These are phyloP conservation scores for Protostelium mycophagum DNA, from an alignment of 78 protist species.

Conservation along the genomic window DNA sequence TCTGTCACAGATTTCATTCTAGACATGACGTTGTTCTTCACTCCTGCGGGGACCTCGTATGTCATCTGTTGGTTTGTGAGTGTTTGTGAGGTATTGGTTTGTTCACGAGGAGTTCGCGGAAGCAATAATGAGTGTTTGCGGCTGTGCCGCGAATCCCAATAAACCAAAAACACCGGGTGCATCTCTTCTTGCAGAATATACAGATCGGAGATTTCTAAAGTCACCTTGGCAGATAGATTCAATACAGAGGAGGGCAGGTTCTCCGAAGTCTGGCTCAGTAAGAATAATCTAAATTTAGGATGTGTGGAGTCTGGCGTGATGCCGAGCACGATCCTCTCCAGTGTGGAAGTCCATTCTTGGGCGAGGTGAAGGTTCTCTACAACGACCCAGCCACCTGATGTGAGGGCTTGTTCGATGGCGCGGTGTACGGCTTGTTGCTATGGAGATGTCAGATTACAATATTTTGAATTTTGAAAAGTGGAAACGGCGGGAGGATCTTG, in stretches of 20 bases:
- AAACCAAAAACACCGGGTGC: too few species aligned
- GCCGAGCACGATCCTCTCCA: not conserved
- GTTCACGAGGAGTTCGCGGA: too few species aligned
- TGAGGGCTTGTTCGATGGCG: not conserved
- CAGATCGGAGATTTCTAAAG: not conserved
- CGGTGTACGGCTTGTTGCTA: not conserved
- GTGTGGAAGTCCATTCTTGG: not conserved
- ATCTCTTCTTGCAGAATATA: too few species aligned
- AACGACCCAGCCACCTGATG: not conserved
- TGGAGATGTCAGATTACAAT: too few species aligned
- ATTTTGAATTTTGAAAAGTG: too few species aligned
- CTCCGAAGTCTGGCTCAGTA: not conserved
- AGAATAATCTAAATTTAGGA: not conserved
- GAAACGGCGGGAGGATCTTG: too few species aligned
- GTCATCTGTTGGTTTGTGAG: not conserved
- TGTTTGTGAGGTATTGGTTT: too few species aligned
- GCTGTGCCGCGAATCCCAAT: too few species aligned
- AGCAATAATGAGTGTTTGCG: too few species aligned
- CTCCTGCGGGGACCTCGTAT: not conserved
- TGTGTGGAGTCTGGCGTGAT: not conserved
- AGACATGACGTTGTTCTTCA: not conserved
- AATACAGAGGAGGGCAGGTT: not conserved
- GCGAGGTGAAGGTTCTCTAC: not conserved
- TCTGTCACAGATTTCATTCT: not conserved
- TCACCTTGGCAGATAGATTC: not conserved